A percentile compares a stretch with the other conserved stretches of the same genome.
Evolutionary conservation across 805 yeast genomes (phyloP).

Genomic region (Candida lessepsii): DNA sequence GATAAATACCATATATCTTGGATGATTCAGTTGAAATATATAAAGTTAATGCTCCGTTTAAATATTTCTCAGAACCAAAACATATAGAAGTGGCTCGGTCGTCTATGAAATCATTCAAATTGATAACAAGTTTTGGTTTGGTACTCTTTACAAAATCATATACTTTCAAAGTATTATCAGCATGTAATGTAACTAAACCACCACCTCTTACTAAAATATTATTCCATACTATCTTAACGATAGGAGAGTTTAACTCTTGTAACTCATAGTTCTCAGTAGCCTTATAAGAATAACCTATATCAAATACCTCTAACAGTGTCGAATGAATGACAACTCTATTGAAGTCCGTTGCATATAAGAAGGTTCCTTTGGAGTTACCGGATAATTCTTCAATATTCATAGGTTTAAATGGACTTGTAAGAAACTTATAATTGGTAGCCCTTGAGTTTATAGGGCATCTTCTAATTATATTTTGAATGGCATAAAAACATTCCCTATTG

Average conservation of each 20-base stretch:
- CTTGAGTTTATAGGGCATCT: slow-evolving; percentile 24
- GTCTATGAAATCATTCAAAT: slow-evolving; percentile 7
- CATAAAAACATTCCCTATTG: slow-evolving; percentile 29
- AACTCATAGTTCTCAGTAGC: slow-evolving; percentile 15
- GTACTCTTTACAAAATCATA: slow-evolving; percentile 8
- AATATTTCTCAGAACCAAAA: slow-evolving; percentile 25
- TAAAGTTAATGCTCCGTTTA: slow-evolving; percentile 29
- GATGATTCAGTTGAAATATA: slow-evolving; percentile 24
- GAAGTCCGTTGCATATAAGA: slow-evolving; percentile 27
- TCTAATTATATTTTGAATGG: slow-evolving; percentile 31
- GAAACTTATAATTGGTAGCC: slow-evolving; percentile 21
- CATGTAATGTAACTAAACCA: slow-evolving; percentile 25
- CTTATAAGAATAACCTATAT: background rate
- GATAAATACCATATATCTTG: slow-evolving; percentile 27
- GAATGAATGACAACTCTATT: slow-evolving; percentile 12
- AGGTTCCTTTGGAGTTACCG: slow-evolving; percentile 41
- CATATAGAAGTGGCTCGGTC: slow-evolving; percentile 23
- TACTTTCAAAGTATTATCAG: slow-evolving; percentile 16
- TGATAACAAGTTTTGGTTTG: slow-evolving; percentile 2
- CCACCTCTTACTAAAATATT: slow-evolving; percentile 20
- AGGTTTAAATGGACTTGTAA: background rate
- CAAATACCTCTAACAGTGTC: background rate
- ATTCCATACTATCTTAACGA: slow-evolving; percentile 29
- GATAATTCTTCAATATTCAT: slow-evolving; percentile 32
- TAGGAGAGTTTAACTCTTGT: slow-evolving; percentile 14